A percentile compares a stretch with the other conserved stretches of the same genome.
phyloP scores from a whole-genome alignment of 169 alveolate species.

The Eimeria acervulina region DNA sequence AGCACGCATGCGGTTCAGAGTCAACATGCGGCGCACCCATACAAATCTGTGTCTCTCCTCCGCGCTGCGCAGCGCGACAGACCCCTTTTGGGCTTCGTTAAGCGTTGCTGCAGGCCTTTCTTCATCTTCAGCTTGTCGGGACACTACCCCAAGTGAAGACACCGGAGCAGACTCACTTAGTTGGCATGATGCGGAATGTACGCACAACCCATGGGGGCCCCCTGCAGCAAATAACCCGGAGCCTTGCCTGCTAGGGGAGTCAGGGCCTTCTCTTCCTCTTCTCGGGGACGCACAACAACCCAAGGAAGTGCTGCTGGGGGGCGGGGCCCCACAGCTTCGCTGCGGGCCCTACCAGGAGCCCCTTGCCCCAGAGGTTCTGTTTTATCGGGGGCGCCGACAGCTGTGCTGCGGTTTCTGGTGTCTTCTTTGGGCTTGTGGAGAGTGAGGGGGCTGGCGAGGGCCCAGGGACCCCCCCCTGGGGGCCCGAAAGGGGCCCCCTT shows the following conservation, averaged over 20 bases:
- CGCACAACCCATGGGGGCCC: constrained; percentile 40
- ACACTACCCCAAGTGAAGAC: constrained; percentile 8
- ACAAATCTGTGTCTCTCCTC: not conserved
- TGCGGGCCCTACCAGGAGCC: not conserved
- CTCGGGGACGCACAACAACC: constrained; percentile 55
- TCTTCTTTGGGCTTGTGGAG: constrained; percentile 59
- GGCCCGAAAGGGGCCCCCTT: not conserved
- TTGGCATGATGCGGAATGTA: constrained; percentile 31
- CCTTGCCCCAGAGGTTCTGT: not conserved
- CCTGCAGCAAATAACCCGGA: constrained; percentile 54
- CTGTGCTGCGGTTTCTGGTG: not conserved
- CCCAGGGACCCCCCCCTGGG: constrained; percentile 50
- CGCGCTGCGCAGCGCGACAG: not conserved
- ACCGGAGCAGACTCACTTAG: constrained; percentile 8
- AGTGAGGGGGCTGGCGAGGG: constrained; percentile 67
- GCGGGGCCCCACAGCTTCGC: not conserved
- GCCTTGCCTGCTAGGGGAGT: constrained; percentile 62
- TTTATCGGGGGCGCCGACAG: not conserved
- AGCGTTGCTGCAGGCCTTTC: not conserved
- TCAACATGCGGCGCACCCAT: not conserved
- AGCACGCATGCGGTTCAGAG: not conserved
- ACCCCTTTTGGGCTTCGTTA: not conserved
- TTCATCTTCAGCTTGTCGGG: not conserved
- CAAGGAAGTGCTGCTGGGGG: constrained; percentile 50
- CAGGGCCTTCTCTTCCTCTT: constrained; percentile 58